Evolutionary conservation across 768 basidiomycete genomes (phyloP).

Genomic region (Mycena indigotica): DNA sequence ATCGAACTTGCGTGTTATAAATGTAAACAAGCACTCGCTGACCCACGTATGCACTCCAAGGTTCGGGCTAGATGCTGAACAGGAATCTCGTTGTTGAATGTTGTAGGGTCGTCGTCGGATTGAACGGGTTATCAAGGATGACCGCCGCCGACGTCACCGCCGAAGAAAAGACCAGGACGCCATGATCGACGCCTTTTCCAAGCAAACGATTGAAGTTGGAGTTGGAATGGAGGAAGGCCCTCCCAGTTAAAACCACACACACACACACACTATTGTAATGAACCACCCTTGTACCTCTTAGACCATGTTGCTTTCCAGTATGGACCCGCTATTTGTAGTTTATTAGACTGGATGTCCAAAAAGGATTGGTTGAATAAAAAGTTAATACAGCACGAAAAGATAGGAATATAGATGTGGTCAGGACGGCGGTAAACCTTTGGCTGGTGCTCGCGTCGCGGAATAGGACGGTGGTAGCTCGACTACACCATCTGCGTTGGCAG

Average conservation of each 20-base stretch:
- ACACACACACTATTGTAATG: background rate
- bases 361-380: background rate
- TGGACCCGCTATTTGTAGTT: conserved; percentile 1
- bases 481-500: conserved; percentile 49
- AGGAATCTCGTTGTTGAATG: background rate
- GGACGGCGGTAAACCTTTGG: background rate
- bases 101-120: conserved; percentile 66
- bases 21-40: conserved; percentile 66
- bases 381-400: background rate
- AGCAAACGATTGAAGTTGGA: conserved; percentile 45
- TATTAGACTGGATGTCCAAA: background rate
- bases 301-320: background rate
- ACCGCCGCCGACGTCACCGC: conserved; percentile 77
- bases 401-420: no score
- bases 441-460: background rate
- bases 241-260: conserved; percentile 12
- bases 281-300: background rate
- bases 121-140: conserved; percentile 83
- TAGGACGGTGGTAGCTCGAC: conserved; percentile 81
- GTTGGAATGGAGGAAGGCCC: conserved; percentile 27
- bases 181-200: conserved; percentile 79
- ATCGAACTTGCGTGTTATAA: conserved; percentile 84
- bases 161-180: conserved; percentile 83
- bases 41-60: conserved; percentile 58
- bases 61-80: background rate